These are phyloP conservation scores for Trichoderma sp. DNA, from an alignment of 2,329 filamentous ascomycete species.

Conservation along the genomic window DNA sequence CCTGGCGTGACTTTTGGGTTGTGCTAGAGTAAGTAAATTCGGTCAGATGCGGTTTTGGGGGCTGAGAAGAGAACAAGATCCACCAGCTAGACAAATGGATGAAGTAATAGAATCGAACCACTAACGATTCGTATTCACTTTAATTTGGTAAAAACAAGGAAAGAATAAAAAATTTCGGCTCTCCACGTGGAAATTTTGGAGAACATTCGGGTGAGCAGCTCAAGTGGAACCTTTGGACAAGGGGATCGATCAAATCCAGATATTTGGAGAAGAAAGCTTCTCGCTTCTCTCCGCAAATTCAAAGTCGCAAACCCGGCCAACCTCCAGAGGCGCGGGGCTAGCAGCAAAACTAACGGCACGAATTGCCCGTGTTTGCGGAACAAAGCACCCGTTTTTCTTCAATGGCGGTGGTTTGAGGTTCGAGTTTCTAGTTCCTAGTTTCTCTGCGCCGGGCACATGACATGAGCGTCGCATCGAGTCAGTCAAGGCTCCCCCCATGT, in stretches of 20 bases:
- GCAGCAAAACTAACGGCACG: neutral
- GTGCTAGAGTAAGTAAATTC: neutral
- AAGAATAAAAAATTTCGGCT: neutral
- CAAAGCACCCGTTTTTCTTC: neutral
- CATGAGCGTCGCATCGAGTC: neutral
- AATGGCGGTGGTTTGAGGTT: neutral
- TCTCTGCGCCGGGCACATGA: slow-evolving; percentile 5
- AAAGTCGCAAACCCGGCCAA: neutral
- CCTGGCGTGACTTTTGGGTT: neutral
- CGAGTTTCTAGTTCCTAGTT: neutral
- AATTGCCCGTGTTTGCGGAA: neutral
- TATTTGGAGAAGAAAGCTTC: neutral
- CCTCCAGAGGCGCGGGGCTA: neutral
- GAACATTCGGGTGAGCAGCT: neutral
- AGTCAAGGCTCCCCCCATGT: slow-evolving; percentile 1
- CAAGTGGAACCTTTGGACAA: neutral
- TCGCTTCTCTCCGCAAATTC: neutral
- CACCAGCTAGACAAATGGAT: neutral
- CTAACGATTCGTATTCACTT: neutral
- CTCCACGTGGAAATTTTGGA: slow-evolving; percentile 8
- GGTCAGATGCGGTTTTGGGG: neutral
- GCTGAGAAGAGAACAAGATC: neutral
- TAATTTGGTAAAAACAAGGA: neutral
- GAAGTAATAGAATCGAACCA: neutral
- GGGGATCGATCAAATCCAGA: neutral